phyloP scores from a whole-genome alignment of 2,329 filamentous ascomycete species.

The Rhexocercosporidium sp. region DNA sequence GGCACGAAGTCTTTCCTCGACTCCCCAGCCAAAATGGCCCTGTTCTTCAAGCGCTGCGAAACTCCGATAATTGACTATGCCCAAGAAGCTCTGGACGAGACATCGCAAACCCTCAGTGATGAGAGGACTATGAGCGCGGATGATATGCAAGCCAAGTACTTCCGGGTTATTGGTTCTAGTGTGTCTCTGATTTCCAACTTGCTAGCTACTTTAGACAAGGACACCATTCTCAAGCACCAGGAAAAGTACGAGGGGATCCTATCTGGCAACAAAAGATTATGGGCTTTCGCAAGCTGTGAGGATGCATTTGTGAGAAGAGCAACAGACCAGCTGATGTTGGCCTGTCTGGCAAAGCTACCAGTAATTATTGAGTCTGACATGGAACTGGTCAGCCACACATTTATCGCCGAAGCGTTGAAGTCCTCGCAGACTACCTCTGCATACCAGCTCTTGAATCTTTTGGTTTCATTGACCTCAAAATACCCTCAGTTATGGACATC shows the following conservation, averaged over 20 bases:
- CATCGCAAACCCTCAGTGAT: constrained; percentile 82
- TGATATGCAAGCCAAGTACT: constrained; percentile 85
- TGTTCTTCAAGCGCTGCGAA: constrained; percentile 84
- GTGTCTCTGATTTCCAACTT: constrained; percentile 61
- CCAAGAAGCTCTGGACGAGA: constrained; percentile 80
- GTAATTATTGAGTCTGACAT: constrained; percentile 56
- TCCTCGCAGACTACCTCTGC: constrained; percentile 77
- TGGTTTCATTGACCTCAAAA: constrained; percentile 68
- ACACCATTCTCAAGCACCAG: constrained; percentile 64
- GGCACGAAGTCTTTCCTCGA: constrained; percentile 77
- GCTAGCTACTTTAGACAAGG: constrained; percentile 52
- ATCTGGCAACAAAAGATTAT: constrained; percentile 63
- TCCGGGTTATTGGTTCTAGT: constrained; percentile 68
- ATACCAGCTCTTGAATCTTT: constrained; percentile 68
- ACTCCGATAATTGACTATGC: constrained; percentile 82
- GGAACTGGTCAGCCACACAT: constrained; percentile 56
- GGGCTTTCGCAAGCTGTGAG: constrained; percentile 69
- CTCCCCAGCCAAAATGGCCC: constrained; percentile 76
- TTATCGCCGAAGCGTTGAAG: constrained; percentile 77
- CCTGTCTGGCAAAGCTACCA: constrained; percentile 53
- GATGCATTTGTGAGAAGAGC: constrained; percentile 58
- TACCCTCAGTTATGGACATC: constrained; percentile 78
- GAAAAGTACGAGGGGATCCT: constrained; percentile 71
- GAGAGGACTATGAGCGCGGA: constrained; percentile 83
- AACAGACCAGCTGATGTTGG: constrained; percentile 56